phyloP scores from a whole-genome alignment of 179 eudicot species.

The Beta lomatogona region DNA sequence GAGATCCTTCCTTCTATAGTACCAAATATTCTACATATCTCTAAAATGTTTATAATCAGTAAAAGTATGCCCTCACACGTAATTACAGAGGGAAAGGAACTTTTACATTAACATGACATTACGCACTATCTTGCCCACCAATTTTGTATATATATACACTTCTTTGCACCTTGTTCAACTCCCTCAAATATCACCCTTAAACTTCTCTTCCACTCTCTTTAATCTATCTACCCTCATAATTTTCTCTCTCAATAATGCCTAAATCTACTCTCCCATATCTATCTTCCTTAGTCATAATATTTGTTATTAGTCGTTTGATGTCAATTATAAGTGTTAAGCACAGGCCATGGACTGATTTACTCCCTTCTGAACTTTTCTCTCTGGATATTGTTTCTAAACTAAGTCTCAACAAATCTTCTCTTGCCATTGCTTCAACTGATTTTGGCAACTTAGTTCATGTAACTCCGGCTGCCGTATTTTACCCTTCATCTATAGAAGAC shows the following conservation, averaged over 20 bases:
- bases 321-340: slow-evolving; percentile 25
- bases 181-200: background rate
- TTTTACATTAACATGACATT: too few species aligned
- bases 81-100: too few species aligned
- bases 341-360: slow-evolving; percentile 24
- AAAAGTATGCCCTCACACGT: too few species aligned
- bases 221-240: background rate
- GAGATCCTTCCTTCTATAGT: too few species aligned
- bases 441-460: slow-evolving; percentile 29
- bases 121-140: background rate
- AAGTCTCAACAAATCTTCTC: slow-evolving; percentile 19
- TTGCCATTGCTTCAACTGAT: slow-evolving; percentile 33
- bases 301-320: slow-evolving; percentile 25
- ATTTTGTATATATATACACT: background rate
- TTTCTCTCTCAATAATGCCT: slow-evolving; percentile 2
- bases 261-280: slow-evolving; percentile 10
- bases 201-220: background rate
- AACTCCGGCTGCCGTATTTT: slow-evolving; percentile 31
- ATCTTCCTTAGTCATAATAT: slow-evolving; percentile 10
- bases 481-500: slow-evolving; percentile 33
- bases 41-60: too few species aligned
- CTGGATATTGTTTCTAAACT: slow-evolving; percentile 13
- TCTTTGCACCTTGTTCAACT: too few species aligned
- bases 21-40: too few species aligned
- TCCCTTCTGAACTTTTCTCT: slow-evolving; percentile 1